phyloP scores from a whole-genome alignment of 2,329 filamentous ascomycete genomes.

The Pseudogymnoascus sp. region DNA sequence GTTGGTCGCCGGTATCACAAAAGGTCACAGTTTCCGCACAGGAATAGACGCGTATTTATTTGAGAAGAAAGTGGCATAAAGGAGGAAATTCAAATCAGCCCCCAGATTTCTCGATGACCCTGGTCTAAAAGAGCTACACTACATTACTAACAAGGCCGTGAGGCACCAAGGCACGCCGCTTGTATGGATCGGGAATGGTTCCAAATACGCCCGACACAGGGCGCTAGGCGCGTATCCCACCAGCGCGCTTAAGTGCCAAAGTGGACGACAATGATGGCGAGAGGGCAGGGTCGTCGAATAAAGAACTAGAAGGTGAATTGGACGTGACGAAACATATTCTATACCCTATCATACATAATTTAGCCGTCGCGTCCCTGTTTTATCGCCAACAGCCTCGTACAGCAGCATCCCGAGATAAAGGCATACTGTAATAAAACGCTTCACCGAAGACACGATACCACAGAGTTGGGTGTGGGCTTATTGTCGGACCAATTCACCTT shows the following conservation, averaged over 20 bases:
- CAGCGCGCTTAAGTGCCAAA: conserved; percentile 9
- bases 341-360: conserved; percentile 4
- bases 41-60: neutral
- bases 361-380: neutral
- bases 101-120: neutral
- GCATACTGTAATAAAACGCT: conserved; percentile 2
- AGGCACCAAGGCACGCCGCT: conserved; percentile 3
- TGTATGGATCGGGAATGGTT: conserved; percentile 5
- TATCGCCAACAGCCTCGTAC: neutral
- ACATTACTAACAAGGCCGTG: neutral
- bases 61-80: neutral
- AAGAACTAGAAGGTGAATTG: conserved; percentile 4
- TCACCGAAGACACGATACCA: neutral
- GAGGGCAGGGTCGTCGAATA: neutral
- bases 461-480: neutral
- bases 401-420: neutral
- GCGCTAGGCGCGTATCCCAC: conserved; percentile 8
- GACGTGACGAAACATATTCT: conserved; percentile 7
- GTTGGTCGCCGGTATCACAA: neutral
- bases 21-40: neutral
- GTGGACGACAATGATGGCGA: conserved; percentile 5
- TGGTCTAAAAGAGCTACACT: conserved; percentile 4
- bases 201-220: conserved; percentile 3
- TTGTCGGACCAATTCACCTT: neutral
- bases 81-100: neutral